These are phyloP conservation scores for Trichosporon ovoides DNA, from an alignment of 1,284 basidiomycete species.

Conservation along the genomic window DNA sequence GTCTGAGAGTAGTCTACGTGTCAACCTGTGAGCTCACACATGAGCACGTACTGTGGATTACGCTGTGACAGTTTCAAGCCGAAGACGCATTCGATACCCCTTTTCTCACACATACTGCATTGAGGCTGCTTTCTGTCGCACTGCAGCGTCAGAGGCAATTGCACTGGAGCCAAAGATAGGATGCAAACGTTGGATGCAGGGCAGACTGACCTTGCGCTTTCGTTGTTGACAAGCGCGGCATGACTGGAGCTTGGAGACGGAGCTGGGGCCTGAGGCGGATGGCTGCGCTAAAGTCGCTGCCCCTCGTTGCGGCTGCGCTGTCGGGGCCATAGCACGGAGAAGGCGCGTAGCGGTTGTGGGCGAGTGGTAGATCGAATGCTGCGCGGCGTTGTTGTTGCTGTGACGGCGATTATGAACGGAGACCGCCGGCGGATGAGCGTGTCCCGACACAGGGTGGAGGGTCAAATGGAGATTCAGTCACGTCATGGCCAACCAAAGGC, in stretches of 20 bases:
- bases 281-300: background rate
- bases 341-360: background rate
- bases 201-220: conserved; percentile 13
- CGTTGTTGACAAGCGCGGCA: conserved; percentile 17
- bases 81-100: conserved; percentile 12
- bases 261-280: background rate
- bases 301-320: background rate
- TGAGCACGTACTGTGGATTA: background rate
- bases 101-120: conserved; percentile 16
- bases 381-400: background rate
- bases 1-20: background rate
- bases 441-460: background rate
- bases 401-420: background rate
- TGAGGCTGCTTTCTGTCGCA: conserved; percentile 12
- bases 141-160: background rate
- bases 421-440: background rate
- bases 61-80: conserved; percentile 9
- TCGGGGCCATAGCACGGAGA: background rate
- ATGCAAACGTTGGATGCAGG: background rate
- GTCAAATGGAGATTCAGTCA: background rate
- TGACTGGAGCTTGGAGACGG: conserved; percentile 9
- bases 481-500: too few relatives aligned
- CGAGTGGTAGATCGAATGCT: background rate
- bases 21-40: background rate
- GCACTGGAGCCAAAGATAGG: background rate